These are phyloP conservation scores for Pleurotus djamor DNA, from an alignment of 768 basidiomycete species.

Conservation along the genomic window DNA sequence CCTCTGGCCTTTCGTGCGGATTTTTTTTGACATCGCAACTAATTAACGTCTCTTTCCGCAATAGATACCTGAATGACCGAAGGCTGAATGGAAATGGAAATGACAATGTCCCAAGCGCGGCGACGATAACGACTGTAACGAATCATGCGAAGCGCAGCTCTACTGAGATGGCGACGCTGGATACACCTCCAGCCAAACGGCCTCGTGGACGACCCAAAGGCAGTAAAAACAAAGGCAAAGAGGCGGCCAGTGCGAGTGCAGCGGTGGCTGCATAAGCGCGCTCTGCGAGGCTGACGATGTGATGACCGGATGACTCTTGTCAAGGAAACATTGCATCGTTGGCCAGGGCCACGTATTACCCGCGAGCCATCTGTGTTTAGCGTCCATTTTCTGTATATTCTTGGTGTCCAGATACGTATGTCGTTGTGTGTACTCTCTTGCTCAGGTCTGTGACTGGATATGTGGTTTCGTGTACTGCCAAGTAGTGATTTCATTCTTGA, in stretches of 20 bases:
- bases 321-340: background rate
- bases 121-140: background rate
- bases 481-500: background rate
- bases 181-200: conserved; percentile 37
- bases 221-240: conserved; percentile 49
- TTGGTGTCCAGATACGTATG: background rate
- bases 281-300: background rate
- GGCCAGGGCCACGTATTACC: background rate
- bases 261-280: background rate
- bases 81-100: conserved; percentile 48
- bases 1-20: background rate
- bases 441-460: background rate
- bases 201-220: conserved; percentile 70
- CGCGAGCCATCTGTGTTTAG: background rate
- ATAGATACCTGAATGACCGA: conserved; percentile 63
- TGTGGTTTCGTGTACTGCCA: too few relatives aligned
- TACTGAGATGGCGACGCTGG: conserved; percentile 16
- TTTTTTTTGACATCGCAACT: background rate
- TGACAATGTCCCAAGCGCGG: too few relatives aligned
- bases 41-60: conserved; percentile 7
- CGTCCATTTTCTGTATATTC: background rate
- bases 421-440: background rate
- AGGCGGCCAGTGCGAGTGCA: background rate
- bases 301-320: background rate
- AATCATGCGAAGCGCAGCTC: conserved; percentile 10